Evolutionary conservation across 176 grass and related monocot genomes (phyloP), one percentile per base, ranked within the genome.

Genomic region (Cymbopogon citratus): DNA sequence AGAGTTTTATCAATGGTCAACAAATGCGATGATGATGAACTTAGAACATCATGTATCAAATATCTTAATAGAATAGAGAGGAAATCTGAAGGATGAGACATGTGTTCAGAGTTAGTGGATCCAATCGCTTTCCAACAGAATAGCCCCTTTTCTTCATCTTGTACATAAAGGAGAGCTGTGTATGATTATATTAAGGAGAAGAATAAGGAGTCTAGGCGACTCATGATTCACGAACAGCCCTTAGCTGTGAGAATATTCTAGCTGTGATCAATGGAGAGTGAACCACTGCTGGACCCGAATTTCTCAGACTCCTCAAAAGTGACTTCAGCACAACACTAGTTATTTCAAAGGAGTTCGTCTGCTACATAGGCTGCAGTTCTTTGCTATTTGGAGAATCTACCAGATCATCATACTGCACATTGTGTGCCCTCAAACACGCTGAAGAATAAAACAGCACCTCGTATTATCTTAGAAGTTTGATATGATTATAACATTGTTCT

Each of bases 401-500:
- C 4, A 27, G 7, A 43, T 18, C 23, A 31, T 63, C 25, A 18
- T n/a, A 9, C 49, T 56, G 51, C 51, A 31, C 26, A 78, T 2
- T 64, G 5, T 46, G 4, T 33, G 40, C 39, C 40, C 40, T 31
- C 26, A 64, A 43, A 64, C 16, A 31, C 12, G 25, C 14, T 49
- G 16, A 18, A 18, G 26, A n/a, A 78, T 65, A n/a, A 31, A 46
- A n/a, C 2, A 48, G 26, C 25, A 15, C 10, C n/a, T 23, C 19
- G 10, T 45, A 45, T 65, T 0, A 38, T 39, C 31, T 38, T 39
- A 46, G 21, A 66, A 68, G 28, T 52, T n/a, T 18, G 63, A 66
- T 80, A 5, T 48, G 1, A 26, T 76, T 65, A 78, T 44, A 69
- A 75, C 61, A 56, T 63, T 85, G 33, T 71, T 56, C 48, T 49